These are phyloP conservation scores for Pseudohyphozyma bogoriensis DNA, from an alignment of 768 basidiomycete species.

Conservation along the genomic window DNA sequence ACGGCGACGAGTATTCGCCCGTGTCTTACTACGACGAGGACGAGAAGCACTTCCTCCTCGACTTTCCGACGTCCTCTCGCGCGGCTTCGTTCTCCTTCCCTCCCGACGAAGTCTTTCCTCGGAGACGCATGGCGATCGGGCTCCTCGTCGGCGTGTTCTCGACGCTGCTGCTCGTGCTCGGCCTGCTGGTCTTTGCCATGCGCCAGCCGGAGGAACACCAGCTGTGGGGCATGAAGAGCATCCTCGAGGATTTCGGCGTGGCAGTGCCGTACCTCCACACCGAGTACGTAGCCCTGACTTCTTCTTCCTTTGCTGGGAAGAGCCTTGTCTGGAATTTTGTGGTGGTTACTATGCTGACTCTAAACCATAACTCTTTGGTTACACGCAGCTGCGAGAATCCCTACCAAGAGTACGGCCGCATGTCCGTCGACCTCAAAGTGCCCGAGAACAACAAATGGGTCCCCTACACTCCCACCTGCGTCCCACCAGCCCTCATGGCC, in stretches of 20 bases:
- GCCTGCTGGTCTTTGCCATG: neutral
- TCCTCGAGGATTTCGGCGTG: slow-evolving; percentile 2
- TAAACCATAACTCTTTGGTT: neutral
- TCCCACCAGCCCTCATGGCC: slow-evolving; percentile 14
- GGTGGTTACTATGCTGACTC: too few relatives aligned
- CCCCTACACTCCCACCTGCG: slow-evolving; percentile 15
- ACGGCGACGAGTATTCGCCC: slow-evolving; percentile 1
- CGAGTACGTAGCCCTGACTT: too few relatives aligned
- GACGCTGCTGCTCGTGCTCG: neutral
- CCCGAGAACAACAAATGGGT: slow-evolving; percentile 16
- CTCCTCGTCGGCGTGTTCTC: neutral
- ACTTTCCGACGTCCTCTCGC: neutral
- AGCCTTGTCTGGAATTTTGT: too few relatives aligned
- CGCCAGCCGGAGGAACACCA: neutral
- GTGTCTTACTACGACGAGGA: slow-evolving; percentile 1
- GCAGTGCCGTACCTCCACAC: neutral
- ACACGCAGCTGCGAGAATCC: slow-evolving; percentile 19
- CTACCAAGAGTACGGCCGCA: slow-evolving; percentile 15
- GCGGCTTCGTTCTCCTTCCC: neutral
- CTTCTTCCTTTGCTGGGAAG: too few relatives aligned
- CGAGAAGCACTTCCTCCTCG: slow-evolving; percentile 3
- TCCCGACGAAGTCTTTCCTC: neutral
- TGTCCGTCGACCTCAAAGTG: neutral
- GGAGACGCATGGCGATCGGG: too few relatives aligned
- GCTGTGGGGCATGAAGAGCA: neutral